Base-by-base conservation (phyloP, 768 basidiomycete genomes). In the Serendipita sp. region DNA sequence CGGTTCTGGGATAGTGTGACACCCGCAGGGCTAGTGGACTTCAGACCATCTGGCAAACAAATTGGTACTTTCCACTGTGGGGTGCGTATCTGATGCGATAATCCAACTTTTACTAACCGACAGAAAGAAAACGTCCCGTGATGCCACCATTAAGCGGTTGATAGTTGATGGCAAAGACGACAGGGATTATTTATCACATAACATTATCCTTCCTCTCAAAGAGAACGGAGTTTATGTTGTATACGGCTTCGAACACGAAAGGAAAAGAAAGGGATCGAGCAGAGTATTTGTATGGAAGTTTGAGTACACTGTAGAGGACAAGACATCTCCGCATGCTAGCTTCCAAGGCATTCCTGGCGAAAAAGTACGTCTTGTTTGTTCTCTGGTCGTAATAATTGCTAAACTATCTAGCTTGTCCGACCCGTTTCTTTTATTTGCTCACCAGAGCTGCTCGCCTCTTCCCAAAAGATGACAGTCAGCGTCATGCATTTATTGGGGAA, bases 371-470 rank as follows among this genome's bases (percentile, higher is more conserved):
- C 5, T 5, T 7, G 13, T 7, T 41, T 7, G 7, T 41, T 41
- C 38, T 13, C 38, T 13, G 13, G 13, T 41, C 38, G 5, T 13
- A 7, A 7, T 41, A 13, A 13, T 41, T 13, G 13, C 38, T 41
- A 41, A 41, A 7, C 7, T 13, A 41, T 41, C 38, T 53, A 71
- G 75, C 77, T 76, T 1, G 70, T 90, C 65, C 86, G 83, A 1
- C 89, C 89, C 2, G 73, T 91, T 28, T 81, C 81, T 16, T 90
- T 91, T 72, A 80, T 83, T 16, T 92, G 89, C 70, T 84, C 87
- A 2, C 88, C 88, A 0, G 76, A 78, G 64, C 74, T 89, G 18
- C 71, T 90, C 34, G 79, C 83, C 66, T 81, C 82, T 0, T 72
- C 76, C 3, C 84, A 86, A 72, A 87, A 83, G 45, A 83, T 80